These are phyloP conservation scores for Pichia kluyveri DNA, from an alignment of 805 yeast genomes.

Conservation along the genomic window DNA sequence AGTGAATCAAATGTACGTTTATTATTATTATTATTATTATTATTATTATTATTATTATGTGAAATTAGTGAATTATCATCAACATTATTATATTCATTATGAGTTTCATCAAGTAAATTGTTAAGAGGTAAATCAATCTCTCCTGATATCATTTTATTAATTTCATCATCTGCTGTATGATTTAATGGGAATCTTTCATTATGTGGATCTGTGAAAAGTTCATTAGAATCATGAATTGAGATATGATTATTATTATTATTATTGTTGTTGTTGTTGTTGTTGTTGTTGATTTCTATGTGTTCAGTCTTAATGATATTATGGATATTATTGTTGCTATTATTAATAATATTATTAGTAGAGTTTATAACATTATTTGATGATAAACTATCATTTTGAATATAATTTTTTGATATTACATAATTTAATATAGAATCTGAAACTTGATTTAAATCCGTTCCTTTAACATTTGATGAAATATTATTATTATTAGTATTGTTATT, in stretches of 20 bases:
- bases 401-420: background rate
- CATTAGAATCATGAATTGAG: too few relatives aligned
- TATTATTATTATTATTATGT: too few relatives aligned
- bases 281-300: too few relatives aligned
- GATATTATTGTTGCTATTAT: too few relatives aligned
- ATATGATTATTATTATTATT: too few relatives aligned
- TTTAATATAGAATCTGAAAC: background rate
- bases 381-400: background rate
- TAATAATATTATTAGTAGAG: too few relatives aligned
- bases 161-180: background rate
- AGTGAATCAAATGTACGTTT: background rate
- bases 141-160: background rate
- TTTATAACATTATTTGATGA: too few relatives aligned
- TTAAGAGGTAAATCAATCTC: background rate
- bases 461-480: background rate
- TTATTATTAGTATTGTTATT: background rate
- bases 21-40: too few relatives aligned
- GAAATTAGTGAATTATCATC: background rate
- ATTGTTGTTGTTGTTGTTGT: too few relatives aligned
- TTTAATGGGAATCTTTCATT: background rate
- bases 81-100: background rate
- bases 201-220: too few relatives aligned
- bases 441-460: background rate
- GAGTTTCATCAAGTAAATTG: background rate
- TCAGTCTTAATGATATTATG: background rate